Evolutionary conservation across 768 basidiomycete genomes (phyloP).

Genomic region (Leccinellum albellum): DNA sequence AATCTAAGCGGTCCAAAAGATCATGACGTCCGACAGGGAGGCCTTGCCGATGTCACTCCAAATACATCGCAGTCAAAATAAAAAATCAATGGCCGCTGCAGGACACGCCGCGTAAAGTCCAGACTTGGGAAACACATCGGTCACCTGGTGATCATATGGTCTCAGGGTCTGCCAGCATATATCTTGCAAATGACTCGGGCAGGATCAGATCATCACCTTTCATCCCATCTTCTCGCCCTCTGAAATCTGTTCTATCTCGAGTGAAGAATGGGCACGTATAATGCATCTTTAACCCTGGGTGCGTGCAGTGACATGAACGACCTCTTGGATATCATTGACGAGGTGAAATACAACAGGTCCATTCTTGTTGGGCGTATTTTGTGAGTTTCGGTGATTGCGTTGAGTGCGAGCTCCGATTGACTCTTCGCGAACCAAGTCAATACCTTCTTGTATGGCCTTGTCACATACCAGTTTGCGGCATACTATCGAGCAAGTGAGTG

Average conservation of each 20-base stretch:
- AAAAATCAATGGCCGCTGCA: neutral
- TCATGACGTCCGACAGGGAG: neutral
- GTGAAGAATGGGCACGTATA: neutral
- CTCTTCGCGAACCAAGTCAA: neutral
- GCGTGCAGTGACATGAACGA: neutral
- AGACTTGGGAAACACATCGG: neutral
- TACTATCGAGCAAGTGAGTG: neutral
- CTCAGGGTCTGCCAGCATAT: neutral
- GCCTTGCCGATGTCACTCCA: neutral
- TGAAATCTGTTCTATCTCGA: neutral
- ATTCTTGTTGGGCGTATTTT: neutral
- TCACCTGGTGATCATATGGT: neutral
- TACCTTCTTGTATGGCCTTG: neutral
- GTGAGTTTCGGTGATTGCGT: neutral
- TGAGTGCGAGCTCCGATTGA: neutral
- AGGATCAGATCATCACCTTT: neutral
- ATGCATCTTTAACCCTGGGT: neutral
- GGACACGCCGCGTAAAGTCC: neutral
- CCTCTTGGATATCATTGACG: neutral
- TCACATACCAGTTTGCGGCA: neutral
- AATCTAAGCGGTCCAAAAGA: neutral
- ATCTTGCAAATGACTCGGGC: neutral
- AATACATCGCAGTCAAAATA: neutral
- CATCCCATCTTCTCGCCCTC: neutral
- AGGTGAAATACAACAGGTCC: neutral